Evolutionary conservation across 306 rosid genomes (phyloP).

Genomic region (Quercus engelmannii): DNA sequence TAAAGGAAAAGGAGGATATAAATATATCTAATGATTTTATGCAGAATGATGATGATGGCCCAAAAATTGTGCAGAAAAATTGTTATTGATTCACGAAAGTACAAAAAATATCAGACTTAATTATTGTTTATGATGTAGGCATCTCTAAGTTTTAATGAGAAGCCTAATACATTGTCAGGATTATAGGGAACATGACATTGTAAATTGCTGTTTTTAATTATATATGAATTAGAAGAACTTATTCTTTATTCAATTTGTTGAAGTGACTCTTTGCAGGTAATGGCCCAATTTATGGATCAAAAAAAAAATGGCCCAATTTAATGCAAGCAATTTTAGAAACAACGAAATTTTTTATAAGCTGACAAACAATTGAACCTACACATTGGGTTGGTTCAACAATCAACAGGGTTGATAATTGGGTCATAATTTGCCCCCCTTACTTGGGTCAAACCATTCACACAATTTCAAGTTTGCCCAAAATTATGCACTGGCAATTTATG

Average conservation of each 20-base stretch:
- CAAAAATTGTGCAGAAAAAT: background rate
- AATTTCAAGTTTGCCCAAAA: too few relatives aligned
- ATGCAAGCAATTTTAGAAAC: background rate
- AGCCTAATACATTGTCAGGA: background rate
- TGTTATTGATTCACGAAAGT: background rate
- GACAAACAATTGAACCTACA: background rate
- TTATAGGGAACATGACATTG: too few relatives aligned
- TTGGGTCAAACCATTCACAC: too few relatives aligned
- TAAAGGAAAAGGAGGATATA: background rate
- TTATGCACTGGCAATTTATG: too few relatives aligned
- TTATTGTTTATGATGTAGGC: background rate
- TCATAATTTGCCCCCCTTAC: too few relatives aligned
- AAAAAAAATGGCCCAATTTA: background rate
- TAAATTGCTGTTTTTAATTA: background rate
- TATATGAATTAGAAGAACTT: background rate
- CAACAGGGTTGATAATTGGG: too few relatives aligned
- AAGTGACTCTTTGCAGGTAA: too few relatives aligned
- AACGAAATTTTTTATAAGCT: background rate
- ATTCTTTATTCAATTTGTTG: background rate
- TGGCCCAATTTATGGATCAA: background rate
- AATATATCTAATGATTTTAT: background rate
- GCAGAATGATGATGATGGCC: background rate
- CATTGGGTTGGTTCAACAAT: too few relatives aligned
- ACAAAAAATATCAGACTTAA: background rate
- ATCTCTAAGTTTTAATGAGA: background rate